Conservation (phyloP, 257 asterid species). For the Osmanthus fragrans region DNA sequence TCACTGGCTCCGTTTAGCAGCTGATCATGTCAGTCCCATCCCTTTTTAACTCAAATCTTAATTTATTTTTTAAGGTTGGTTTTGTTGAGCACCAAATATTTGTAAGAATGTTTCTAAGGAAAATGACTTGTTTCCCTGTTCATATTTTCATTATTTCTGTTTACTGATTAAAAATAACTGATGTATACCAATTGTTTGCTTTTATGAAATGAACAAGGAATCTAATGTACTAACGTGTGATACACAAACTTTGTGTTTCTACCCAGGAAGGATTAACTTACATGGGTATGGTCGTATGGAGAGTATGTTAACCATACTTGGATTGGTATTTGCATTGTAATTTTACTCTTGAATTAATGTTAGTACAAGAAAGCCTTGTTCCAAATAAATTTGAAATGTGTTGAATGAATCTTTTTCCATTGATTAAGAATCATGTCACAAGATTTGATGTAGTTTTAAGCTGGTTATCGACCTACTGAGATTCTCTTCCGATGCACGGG, state of each 20-base stretch:
- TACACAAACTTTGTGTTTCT: not conserved
- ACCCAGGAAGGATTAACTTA: not conserved
- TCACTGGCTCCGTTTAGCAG: slow-evolving; percentile 57
- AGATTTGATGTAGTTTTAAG: too few relatives aligned
- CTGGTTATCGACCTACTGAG: too few relatives aligned
- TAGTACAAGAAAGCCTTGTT: not conserved
- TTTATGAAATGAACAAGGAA: not conserved
- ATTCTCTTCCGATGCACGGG: too few relatives aligned
- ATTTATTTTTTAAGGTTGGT: not conserved
- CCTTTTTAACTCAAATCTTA: not conserved
- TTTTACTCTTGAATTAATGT: not conserved
- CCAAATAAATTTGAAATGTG: not conserved
- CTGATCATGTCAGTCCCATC: slow-evolving; percentile 41
- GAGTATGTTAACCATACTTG: not conserved
- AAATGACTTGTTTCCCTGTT: not conserved
- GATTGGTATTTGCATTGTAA: not conserved
- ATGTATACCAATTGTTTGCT: not conserved
- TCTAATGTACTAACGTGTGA: not conserved
- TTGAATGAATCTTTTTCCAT: not conserved
- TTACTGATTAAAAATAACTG: not conserved
- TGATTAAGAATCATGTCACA: too few relatives aligned
- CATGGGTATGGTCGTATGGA: not conserved
- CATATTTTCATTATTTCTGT: not conserved
- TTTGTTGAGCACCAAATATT: not conserved
- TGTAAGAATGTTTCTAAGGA: not conserved